Conservation (phyloP, 352 stramenopile genomes). For the Thalassiosira oceanica region DNA sequence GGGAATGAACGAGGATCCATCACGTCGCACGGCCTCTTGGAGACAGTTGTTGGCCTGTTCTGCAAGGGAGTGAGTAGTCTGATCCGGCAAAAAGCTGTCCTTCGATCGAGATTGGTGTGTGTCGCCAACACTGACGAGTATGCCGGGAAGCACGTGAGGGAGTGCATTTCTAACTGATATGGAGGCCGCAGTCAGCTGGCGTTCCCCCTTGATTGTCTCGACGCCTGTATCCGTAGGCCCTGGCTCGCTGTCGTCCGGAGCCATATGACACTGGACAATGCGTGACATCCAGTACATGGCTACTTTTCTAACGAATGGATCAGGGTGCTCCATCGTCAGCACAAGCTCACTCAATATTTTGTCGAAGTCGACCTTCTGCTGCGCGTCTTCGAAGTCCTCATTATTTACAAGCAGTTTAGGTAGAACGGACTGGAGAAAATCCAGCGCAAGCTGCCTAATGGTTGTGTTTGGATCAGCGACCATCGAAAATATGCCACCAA, state of each 20-base stretch:
- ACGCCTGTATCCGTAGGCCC: not conserved
- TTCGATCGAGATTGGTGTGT: slow-evolving; percentile 65
- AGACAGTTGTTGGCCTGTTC: slow-evolving; percentile 76
- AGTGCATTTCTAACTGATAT: slow-evolving; percentile 77
- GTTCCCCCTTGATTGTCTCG: slow-evolving; percentile 8
- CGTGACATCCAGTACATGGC: slow-evolving; percentile 81
- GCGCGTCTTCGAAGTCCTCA: slow-evolving; percentile 71
- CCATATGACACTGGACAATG: slow-evolving; percentile 81
- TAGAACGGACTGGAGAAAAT: slow-evolving; percentile 76
- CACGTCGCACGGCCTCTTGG: slow-evolving; percentile 66
- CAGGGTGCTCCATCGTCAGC: slow-evolving; percentile 78
- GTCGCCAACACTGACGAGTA: slow-evolving; percentile 79
- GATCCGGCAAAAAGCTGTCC: slow-evolving; percentile 74
- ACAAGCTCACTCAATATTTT: slow-evolving; percentile 80
- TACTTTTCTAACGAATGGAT: slow-evolving; percentile 82
- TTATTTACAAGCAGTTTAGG: slow-evolving; percentile 74
- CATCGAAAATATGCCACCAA: slow-evolving; percentile 80
- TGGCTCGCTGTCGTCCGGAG: slow-evolving; percentile 15
- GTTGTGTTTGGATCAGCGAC: slow-evolving; percentile 71
- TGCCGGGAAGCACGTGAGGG: slow-evolving; percentile 74
- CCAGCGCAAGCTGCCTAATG: slow-evolving; percentile 74
- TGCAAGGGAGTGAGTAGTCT: slow-evolving; percentile 72
- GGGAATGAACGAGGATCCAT: slow-evolving; percentile 72
- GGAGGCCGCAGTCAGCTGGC: slow-evolving; percentile 51
- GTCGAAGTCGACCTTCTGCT: slow-evolving; percentile 78